Evolutionary conservation across 75 land plant genomes (phyloP).

Genomic region (Sequoia sempervirens): DNA sequence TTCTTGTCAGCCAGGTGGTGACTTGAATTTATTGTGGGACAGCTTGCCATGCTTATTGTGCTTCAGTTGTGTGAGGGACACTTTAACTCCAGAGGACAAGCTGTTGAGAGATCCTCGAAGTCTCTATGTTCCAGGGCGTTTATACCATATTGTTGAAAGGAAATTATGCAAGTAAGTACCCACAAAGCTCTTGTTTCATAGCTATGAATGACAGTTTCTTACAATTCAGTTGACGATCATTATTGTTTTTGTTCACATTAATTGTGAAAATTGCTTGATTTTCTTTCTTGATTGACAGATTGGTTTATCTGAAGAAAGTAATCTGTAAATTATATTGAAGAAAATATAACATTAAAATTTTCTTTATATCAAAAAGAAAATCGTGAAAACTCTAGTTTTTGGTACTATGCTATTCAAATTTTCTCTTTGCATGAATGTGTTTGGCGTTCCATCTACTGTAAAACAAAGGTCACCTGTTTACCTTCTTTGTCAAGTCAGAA

Average conservation of each 20-base stretch:
- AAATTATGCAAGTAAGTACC: conserved; percentile 17
- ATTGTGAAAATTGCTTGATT: neutral
- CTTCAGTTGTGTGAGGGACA: conserved; percentile 17
- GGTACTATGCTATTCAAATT: neutral
- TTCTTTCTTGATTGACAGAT: neutral
- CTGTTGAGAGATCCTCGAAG: conserved; percentile 25
- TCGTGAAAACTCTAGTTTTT: neutral
- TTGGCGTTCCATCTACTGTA: neutral
- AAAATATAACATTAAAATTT: neutral
- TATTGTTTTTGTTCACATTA: neutral
- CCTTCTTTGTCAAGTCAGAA: neutral
- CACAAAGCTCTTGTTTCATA: neutral
- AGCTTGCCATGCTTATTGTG: conserved; percentile 22
- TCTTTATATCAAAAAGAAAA: neutral
- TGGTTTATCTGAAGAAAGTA: neutral
- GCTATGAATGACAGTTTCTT: neutral
- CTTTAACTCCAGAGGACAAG: conserved; percentile 20
- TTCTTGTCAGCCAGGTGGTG: conserved; percentile 1
- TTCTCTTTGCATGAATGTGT: neutral
- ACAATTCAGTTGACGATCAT: neutral
- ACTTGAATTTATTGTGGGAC: conserved; percentile 7
- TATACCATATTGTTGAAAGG: conserved; percentile 46
- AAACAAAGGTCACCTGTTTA: neutral
- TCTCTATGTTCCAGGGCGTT: conserved; percentile 39
- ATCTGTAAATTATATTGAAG: neutral